These are phyloP conservation scores for Coleophoma eucalyptorum DNA, from an alignment of 2,329 filamentous ascomycete genomes.

Conservation along the genomic window DNA sequence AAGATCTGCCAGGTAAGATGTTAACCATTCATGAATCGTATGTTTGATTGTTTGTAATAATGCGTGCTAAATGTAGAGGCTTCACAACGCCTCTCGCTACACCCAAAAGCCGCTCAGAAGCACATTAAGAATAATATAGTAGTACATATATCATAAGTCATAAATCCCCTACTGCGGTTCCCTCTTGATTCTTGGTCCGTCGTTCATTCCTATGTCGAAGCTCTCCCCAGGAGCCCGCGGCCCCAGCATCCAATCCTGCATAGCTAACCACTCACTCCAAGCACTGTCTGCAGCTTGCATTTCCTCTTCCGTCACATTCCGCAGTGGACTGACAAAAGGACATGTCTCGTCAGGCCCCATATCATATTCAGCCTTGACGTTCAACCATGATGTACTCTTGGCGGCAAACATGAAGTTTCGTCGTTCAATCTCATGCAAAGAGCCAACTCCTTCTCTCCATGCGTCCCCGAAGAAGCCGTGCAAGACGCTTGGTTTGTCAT, in stretches of 20 bases:
- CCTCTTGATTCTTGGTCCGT: constrained; percentile 4
- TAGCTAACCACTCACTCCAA: constrained; percentile 94
- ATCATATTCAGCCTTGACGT: constrained; percentile 88
- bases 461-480: constrained; percentile 97
- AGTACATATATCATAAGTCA: background rate
- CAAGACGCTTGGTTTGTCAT: constrained; percentile 81
- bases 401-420: constrained; percentile 94
- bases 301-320: constrained; percentile 72
- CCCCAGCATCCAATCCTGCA: constrained; percentile 99
- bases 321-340: constrained; percentile 83
- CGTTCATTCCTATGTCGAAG: constrained; percentile 23
- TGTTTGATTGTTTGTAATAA: no score
- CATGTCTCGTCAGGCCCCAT: constrained; percentile 78
- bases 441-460: constrained; percentile 76
- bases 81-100: background rate
- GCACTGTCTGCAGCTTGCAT: constrained; percentile 76
- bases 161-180: background rate
- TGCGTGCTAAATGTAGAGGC: background rate
- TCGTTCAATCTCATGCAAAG: constrained; percentile 82
- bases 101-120: background rate
- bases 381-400: constrained; percentile 87
- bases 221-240: constrained; percentile 56
- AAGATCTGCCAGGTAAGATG: no score
- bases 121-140: background rate
- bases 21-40: no score